Base-by-base conservation (phyloP, 805 yeast species). In the Ogataea angusta region DNA sequence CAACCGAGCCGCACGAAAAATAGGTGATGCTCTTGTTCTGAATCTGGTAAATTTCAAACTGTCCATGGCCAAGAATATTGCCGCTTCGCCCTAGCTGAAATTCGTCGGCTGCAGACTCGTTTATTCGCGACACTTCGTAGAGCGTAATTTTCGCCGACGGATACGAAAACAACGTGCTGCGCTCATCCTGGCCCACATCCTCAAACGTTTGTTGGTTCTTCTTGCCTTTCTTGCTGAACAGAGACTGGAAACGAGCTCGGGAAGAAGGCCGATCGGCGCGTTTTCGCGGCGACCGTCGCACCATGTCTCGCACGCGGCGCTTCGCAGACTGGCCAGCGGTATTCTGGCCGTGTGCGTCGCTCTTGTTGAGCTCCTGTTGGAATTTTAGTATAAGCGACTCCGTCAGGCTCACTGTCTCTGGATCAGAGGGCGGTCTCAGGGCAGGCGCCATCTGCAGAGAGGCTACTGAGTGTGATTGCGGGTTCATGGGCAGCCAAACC, bases 1-100 rank as follows among this genome's bases (percentile, higher is more conserved):
- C 75, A 27, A 86, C 75, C 5, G 78, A 68, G 0, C 85, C 89
- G 62, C 88, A 82, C 10, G 78, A 74, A 29, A 82, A 54, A 55
- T 80, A 82, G 1, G 81, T 73, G 7, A 79, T 80, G 43, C 67
- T 70, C 44, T 72, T 51, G 29, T 48, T 73, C 49, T 75, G 78
- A 19, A 81, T 63, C 54, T 77, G 80, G 49, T 77, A 82, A 2
- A 82, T 64, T 50, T 78, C 78, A 38, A 82, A 69, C 31, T 60
- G 65, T 2, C 89, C 89, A 44, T 76, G 78, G 1, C 83, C 79
- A 21, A 82, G 53, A n/a, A 78, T 55, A 30, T 75, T 60, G 0
- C 82, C 83, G 1, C 42, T 44, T 14, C 42, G 26, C 18, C 36
- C 34, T 5, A 45, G 34, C 23, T 30, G 30, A 17, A 37, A 26